phyloP scores from a whole-genome alignment of 305 asterid genomes.

The Fraxinus velutina region DNA sequence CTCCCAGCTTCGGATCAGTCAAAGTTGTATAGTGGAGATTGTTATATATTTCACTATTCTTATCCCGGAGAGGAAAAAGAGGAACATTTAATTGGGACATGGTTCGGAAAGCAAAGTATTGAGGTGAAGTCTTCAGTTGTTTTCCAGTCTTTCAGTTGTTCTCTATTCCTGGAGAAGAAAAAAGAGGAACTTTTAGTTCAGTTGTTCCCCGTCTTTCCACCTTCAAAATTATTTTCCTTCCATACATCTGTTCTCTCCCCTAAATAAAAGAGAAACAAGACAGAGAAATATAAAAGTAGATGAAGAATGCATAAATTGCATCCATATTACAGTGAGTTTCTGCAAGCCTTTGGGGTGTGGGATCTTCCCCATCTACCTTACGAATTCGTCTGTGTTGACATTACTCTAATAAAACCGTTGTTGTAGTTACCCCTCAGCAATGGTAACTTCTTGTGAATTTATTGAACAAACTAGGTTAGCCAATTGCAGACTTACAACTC shows the following conservation, averaged over 20 bases:
- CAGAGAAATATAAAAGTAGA: background rate
- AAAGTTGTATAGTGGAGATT: slow-evolving; percentile 76
- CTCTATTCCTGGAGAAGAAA: background rate
- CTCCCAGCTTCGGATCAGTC: slow-evolving; percentile 52
- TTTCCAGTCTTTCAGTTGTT: background rate
- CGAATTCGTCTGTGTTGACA: background rate
- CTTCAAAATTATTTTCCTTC: background rate
- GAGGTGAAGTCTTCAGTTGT: slow-evolving; percentile 44
- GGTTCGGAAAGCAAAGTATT: slow-evolving; percentile 73
- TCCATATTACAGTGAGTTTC: background rate
- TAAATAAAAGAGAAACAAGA: background rate
- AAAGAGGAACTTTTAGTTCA: background rate
- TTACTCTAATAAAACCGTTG: background rate
- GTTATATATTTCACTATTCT: slow-evolving; percentile 75
- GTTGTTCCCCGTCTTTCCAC: slow-evolving; percentile 1
- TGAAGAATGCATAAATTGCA: background rate
- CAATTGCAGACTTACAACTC: background rate
- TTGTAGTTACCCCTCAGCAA: background rate
- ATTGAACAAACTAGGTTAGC: background rate
- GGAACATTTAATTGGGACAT: slow-evolving; percentile 65
- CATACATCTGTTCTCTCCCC: background rate
- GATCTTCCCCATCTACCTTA: background rate
- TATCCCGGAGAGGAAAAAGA: slow-evolving; percentile 69
- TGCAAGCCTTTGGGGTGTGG: background rate
- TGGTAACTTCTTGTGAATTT: background rate